Conservation (phyloP, 2,329 filamentous ascomycete genomes). For the Davidsoniella australis region DNA sequence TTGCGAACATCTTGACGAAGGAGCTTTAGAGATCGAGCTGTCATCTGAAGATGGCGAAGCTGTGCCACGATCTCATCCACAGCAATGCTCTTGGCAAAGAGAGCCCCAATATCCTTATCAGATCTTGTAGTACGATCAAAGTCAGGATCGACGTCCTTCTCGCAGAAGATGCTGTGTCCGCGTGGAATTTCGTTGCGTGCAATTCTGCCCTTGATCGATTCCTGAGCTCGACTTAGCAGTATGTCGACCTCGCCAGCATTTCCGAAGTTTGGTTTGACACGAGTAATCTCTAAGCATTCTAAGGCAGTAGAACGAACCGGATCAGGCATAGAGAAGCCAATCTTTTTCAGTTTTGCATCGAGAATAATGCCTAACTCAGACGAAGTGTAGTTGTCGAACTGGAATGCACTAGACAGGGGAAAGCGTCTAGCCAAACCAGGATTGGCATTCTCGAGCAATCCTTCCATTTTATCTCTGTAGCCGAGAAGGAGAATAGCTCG, state of each 20-base stretch:
- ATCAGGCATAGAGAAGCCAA: constrained; percentile 34
- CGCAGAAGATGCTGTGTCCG: background rate
- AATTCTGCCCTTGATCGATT: constrained; percentile 1
- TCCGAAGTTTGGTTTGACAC: constrained; percentile 43
- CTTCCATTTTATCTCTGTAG: constrained; percentile 50
- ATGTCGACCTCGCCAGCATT: constrained; percentile 62
- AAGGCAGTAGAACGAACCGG: constrained; percentile 34
- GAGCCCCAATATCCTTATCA: constrained; percentile 29
- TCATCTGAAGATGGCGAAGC: constrained; percentile 37
- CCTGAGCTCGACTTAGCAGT: constrained; percentile 36
- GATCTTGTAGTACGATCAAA: constrained; percentile 13
- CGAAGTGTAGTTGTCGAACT: constrained; percentile 51
- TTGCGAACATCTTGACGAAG: constrained; percentile 20
- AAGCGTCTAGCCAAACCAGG: constrained; percentile 53
- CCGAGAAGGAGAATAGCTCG: constrained; percentile 56
- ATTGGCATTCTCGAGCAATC: constrained; percentile 60
- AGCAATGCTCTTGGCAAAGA: constrained; percentile 44
- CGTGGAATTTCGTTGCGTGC: background rate
- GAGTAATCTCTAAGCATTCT: constrained; percentile 41
- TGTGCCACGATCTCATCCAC: constrained; percentile 35
- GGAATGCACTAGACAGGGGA: constrained; percentile 43
- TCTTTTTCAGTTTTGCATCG: constrained; percentile 40
- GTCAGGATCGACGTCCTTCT: constrained; percentile 1
- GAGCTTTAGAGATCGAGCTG: constrained; percentile 16
- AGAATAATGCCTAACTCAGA: constrained; percentile 41